Base-by-base conservation (phyloP, 129 eudicot species). In the Chrysanthemum lavandulifolium region DNA sequence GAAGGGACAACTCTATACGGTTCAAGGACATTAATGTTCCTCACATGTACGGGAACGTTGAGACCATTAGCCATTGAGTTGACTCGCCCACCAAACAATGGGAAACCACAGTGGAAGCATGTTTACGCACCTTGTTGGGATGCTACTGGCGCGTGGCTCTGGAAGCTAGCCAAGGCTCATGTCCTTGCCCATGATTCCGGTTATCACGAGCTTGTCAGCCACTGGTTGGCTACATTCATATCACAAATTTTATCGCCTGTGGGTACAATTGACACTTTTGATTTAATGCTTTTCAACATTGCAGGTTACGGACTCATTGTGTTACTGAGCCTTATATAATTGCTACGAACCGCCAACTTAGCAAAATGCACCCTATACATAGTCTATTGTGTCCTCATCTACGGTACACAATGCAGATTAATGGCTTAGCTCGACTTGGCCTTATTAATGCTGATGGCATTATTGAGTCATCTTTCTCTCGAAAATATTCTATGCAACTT, bases 131-230 rank as follows among this genome's bases (percentile, higher is more conserved):
- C 86, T 0, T 40, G 73, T 63, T 78, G 72, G 81, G 80, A 84
- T 65, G 80, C 91, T 53, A 91, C 97, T 13, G 82, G 74, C 6
- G 54, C 71, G 7, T 91, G 97, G 97, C 82, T 81, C 0, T 91
- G 97, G 95, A 87, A 83, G 81, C 74, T 91, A 18, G 95, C 97
- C 8, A 88, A 84, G 68, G 80, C 86, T 71, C 97, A 91, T 71
- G 91, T 83, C 18, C 95, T 84, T 61, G 89, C 92, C 75, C 97
- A 91, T 71, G 97, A 91, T 74, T 85, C 97, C 5, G 97, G 86
- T 25, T 48, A 66, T 83, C 97, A 90, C 76, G 82, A 90, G 52
- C 79, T 91, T 60, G 72, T 85, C 45, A 91, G 91, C 82, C 97
- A 91, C 71, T 88, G 97, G 97, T 90, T 53, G 13, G 33, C 19